A percentile compares a stretch with the other conserved stretches of the same genome.
phyloP scores from a whole-genome alignment of 768 basidiomycete species.

The Plicaturopsis crispa region DNA sequence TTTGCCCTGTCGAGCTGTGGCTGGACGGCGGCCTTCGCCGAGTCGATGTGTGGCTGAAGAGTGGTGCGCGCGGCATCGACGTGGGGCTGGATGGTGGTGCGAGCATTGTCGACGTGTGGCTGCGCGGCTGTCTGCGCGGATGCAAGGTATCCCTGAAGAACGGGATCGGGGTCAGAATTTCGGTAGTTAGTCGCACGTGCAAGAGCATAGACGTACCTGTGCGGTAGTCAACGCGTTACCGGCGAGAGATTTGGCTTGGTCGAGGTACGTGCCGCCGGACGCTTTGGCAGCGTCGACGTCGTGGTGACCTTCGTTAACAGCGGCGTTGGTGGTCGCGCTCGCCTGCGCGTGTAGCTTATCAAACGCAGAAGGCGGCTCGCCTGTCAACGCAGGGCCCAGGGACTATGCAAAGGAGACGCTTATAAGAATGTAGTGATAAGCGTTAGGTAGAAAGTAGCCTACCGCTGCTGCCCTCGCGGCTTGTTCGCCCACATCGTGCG shows the following conservation, averaged over 20 bases:
- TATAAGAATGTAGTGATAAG: neutral
- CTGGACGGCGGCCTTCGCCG: constrained; percentile 29
- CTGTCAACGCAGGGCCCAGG: constrained; percentile 22
- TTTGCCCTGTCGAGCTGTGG: constrained; percentile 22
- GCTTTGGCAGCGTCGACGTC: constrained; percentile 41
- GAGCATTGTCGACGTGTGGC: constrained; percentile 17
- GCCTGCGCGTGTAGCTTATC: constrained; percentile 28
- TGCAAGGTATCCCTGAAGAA: constrained; percentile 23
- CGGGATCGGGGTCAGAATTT: constrained; percentile 17
- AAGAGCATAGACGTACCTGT: constrained; percentile 23
- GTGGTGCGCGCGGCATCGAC: constrained; percentile 15
- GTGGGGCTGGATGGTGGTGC: constrained; percentile 17
- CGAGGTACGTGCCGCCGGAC: constrained; percentile 39
- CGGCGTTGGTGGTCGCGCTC: constrained; percentile 37
- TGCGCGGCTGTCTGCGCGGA: constrained; percentile 25
- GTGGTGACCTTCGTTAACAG: constrained; percentile 48
- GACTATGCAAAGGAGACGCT: constrained; percentile 2
- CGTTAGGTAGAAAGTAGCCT: constrained; percentile 7
- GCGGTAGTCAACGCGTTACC: constrained; percentile 35
- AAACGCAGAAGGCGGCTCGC: constrained; percentile 23
- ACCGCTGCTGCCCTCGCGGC: constrained; percentile 51
- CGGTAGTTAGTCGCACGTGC: constrained; percentile 2
- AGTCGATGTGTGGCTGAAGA: constrained; percentile 31
- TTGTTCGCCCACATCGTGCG: constrained; percentile 38
- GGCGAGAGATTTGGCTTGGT: constrained; percentile 46